Percentiles rank a stretch among this genome's conserved stretches.
Conservation (phyloP, 192 early-diverging fungal species). For the Lobosporangium transversale region DNA sequence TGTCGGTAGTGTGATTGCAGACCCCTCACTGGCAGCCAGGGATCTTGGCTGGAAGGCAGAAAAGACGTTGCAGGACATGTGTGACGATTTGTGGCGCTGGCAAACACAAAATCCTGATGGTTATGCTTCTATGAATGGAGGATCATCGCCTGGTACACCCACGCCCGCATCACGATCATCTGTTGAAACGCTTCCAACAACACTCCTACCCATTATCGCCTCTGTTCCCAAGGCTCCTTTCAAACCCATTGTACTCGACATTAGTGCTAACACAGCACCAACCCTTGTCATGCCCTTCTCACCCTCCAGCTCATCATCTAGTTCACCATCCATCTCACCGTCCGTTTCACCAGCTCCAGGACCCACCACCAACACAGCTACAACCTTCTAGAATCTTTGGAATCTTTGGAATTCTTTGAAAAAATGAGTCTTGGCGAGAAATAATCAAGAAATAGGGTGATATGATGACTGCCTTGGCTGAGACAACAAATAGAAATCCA, state of each 20-base stretch:
- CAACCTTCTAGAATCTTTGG: too few species aligned
- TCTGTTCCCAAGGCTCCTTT: conserved; percentile 15
- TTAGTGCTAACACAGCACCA: neutral
- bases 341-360: conserved; percentile 29
- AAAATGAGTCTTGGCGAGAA: neutral
- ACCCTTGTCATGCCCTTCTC: neutral
- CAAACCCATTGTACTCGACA: conserved; percentile 4
- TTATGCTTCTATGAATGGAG: conserved; percentile 24
- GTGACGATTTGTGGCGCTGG: conserved; percentile 69
- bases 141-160: conserved; percentile 34
- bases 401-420: too few species aligned
- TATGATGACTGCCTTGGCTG: too few species aligned
- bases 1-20: conserved; percentile 85
- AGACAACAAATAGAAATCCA: too few species aligned
- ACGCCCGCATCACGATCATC: conserved; percentile 16
- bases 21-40: conserved; percentile 58
- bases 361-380: conserved; percentile 16
- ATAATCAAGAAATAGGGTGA: too few species aligned
- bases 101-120: conserved; percentile 64
- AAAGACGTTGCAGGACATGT: conserved; percentile 59
- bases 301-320: neutral
- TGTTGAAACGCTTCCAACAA: conserved; percentile 18
- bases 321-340: conserved; percentile 1
- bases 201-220: conserved; percentile 30
- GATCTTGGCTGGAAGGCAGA: conserved; percentile 54